These are phyloP conservation scores for Paecilomyces variotii DNA, from an alignment of 2,329 filamentous ascomycete species.

Conservation along the genomic window DNA sequence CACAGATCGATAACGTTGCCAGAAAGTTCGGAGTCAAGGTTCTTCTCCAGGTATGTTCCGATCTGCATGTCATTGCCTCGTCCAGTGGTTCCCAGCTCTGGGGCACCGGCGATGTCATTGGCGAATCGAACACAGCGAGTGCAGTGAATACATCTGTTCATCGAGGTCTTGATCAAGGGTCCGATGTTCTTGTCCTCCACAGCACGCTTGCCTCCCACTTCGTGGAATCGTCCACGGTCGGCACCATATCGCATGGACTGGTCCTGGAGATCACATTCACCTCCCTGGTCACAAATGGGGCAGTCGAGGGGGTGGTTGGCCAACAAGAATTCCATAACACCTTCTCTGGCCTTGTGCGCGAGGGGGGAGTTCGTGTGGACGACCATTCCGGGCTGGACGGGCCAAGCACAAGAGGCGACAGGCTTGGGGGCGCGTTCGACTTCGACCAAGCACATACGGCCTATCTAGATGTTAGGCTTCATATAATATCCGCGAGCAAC, in stretches of 20 bases:
- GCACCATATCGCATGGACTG: constrained; percentile 98
- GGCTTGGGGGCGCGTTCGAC: constrained; percentile 95
- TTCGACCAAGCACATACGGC: constrained; percentile 97
- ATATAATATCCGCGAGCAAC: neutral
- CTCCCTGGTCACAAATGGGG: constrained; percentile 96
- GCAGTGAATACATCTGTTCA: constrained; percentile 99
- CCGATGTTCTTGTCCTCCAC: constrained; percentile 99
- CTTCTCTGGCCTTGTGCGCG: constrained; percentile 94
- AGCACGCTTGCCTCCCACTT: constrained; percentile 88
- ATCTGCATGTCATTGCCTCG: constrained; percentile 98
- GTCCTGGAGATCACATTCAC: constrained; percentile 97
- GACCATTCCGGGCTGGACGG: constrained; percentile 96
- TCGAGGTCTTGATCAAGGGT: constrained; percentile 95
- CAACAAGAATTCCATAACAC: constrained; percentile 97
- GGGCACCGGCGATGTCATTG: constrained; percentile 92
- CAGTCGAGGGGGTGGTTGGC: constrained; percentile 96
- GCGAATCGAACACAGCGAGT: constrained; percentile 96
- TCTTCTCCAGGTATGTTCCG: constrained; percentile 92
- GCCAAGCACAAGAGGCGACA: constrained; percentile 97
- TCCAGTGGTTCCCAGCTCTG: constrained; percentile 87
- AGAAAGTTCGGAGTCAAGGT: constrained; percentile 88
- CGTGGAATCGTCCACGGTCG: constrained; percentile 94
- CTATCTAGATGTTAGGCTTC: constrained; percentile 16
- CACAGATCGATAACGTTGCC: constrained; percentile 98
- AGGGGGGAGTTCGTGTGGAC: constrained; percentile 97